Evolutionary conservation across 2,329 filamentous ascomycete species (phyloP).

Genomic region (Trichoderma pleuroti): DNA sequence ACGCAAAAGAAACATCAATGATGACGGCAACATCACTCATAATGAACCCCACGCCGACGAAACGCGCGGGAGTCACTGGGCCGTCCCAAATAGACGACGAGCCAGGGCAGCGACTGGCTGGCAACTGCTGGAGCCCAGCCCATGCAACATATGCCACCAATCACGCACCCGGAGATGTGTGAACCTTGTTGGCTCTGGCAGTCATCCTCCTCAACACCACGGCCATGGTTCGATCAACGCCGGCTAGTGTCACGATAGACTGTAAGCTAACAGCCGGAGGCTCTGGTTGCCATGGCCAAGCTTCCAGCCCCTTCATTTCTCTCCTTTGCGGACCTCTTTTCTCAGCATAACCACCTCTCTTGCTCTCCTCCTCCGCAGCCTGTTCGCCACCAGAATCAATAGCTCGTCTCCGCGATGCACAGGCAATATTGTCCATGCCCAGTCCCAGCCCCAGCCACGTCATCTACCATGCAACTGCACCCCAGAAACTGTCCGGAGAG

Average conservation of each 20-base stretch:
- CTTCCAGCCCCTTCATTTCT: not conserved
- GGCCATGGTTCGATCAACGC: not conserved
- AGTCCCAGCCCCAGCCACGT: not conserved
- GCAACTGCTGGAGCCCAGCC: not conserved
- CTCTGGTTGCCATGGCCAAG: not conserved
- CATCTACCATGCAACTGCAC: slow-evolving; percentile 16
- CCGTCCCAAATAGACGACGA: slow-evolving; percentile 16
- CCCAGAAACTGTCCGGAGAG: slow-evolving; percentile 19
- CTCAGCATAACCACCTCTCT: not conserved
- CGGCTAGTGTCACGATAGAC: not conserved
- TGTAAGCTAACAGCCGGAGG: not conserved
- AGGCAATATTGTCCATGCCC: not conserved
- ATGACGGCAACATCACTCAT: not conserved
- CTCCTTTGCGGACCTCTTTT: not conserved
- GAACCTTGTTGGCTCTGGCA: not conserved
- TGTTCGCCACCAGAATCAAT: slow-evolving; percentile 1
- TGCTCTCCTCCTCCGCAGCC: not conserved
- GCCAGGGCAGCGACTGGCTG: slow-evolving; percentile 17
- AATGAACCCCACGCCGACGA: slow-evolving; percentile 11
- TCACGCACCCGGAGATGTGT: not conserved
- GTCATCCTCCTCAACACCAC: not conserved
- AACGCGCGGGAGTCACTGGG: slow-evolving; percentile 7
- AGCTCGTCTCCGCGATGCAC: not conserved
- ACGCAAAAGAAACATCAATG: not conserved
- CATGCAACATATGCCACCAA: slow-evolving; percentile 4